Percentiles rank a stretch among this genome's conserved stretches.
Evolutionary conservation across 2,329 filamentous ascomycete genomes (phyloP).

Genomic region (Aspergillus sp.): DNA sequence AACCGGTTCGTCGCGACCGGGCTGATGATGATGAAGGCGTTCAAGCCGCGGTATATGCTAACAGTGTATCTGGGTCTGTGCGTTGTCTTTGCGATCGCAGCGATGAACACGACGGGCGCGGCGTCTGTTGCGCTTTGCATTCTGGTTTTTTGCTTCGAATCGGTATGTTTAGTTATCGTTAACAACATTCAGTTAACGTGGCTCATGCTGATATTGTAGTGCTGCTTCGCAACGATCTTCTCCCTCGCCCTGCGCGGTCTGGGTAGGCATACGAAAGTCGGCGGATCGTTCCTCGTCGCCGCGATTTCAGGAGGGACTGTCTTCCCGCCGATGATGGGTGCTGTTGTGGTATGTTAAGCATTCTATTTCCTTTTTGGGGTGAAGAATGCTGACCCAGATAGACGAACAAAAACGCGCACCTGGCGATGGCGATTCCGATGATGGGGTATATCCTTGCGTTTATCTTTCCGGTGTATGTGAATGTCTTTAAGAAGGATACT

Average conservation of each 20-base stretch:
- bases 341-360: neutral
- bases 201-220: neutral
- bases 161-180: neutral
- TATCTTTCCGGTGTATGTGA: neutral
- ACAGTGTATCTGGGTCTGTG: neutral
- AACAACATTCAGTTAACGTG: too few relatives aligned
- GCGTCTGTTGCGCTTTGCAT: neutral
- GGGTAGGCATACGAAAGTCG: slow-evolving; percentile 5
- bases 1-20: slow-evolving; percentile 6
- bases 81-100: neutral
- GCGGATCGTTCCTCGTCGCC: neutral
- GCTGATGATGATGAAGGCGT: neutral
- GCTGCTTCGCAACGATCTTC: slow-evolving; percentile 12
- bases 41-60: slow-evolving; percentile 6
- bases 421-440: neutral
- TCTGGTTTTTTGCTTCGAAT: slow-evolving; percentile 1
- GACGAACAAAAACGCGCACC: neutral
- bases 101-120: neutral
- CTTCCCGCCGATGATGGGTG: neutral
- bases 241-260: neutral
- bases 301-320: neutral
- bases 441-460: neutral
- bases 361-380: too few relatives aligned
- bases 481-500: neutral
- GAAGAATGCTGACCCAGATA: too few relatives aligned